These are phyloP conservation scores for Magnusiomyces magnusii DNA, from an alignment of 1,139 yeast genomes.

Conservation along the genomic window DNA sequence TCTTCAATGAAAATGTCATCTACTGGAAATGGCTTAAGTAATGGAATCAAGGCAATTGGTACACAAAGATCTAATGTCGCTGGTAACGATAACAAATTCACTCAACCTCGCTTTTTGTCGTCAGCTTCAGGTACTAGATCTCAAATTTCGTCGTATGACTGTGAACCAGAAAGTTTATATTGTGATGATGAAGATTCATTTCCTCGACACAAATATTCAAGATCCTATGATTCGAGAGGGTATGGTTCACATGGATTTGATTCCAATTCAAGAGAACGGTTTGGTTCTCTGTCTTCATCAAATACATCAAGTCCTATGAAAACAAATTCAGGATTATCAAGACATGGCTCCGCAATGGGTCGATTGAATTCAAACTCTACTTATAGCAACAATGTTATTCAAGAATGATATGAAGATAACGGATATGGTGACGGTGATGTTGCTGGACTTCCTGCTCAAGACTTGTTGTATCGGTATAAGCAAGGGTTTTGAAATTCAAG, in stretches of 20 bases:
- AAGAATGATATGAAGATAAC: background rate
- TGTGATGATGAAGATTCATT: background rate
- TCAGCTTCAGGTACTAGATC: background rate
- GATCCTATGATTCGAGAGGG: background rate
- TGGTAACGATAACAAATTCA: background rate
- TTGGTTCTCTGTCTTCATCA: background rate
- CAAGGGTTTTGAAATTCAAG: background rate
- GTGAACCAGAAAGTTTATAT: background rate
- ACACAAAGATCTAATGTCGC: background rate
- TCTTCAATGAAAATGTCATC: background rate
- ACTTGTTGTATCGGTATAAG: slow-evolving; percentile 3
- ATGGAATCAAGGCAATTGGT: background rate
- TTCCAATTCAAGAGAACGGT: background rate
- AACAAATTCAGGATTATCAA: no score
- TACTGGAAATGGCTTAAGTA: background rate
- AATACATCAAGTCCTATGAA: background rate
- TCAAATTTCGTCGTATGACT: background rate
- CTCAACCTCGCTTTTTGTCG: background rate
- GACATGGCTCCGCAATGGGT: no score
- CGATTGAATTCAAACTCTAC: no score
- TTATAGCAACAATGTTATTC: no score
- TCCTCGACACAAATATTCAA: background rate
- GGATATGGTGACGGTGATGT: background rate
- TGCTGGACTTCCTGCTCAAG: background rate
- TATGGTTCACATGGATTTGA: no score